Evolutionary conservation across 2,329 filamentous ascomycete species (phyloP), one percentile per base, ranked within the genome.

Genomic region (Ramularia collo-cygni): DNA sequence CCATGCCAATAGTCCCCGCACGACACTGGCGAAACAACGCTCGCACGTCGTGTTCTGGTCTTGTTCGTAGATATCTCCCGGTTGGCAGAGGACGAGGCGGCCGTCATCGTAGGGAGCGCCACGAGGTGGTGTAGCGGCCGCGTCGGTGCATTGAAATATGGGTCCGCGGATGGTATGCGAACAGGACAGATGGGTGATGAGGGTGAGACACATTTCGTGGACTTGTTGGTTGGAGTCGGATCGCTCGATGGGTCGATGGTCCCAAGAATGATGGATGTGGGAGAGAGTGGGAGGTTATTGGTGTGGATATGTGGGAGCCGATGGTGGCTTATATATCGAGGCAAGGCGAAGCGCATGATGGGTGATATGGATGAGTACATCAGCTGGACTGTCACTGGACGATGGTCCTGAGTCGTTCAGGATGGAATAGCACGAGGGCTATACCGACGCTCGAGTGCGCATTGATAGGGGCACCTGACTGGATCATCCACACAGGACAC

Each of bases 31-130:
- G 21, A 52, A 42, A 28, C 48, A 52, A 8, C 26, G 12, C 32
- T 52, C 47, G 42, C 51, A 52, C 24, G 44, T 46, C 3, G 46
- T 43, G 18, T 50, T 43, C 17, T 46, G 38, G 7, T 47, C 19
- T 10, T 46, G 35, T 8, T 37, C 18, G 10, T 50, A 18, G 3
- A 30, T 28, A 8, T 33, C 27, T 3, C 14, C 28, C 3, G 35
- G 40, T n/a, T 41, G 38, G 40, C 50, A 52, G 2, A 46, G 13
- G 2, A 43, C 42, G 13, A 38, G 21, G 2, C 21, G 21, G 10
- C 43, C 46, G 15, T 51, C 42, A 15, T 51, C 42, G 12, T 40
- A 28, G 4, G 37, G 39, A 14, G 40, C 29, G 4, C 35, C 33
- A 19, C 40, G 44, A 27, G 39, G 37, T 13, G 16, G 16, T 5